phyloP scores from a whole-genome alignment of 768 basidiomycete species.

The Calocera cornea region DNA sequence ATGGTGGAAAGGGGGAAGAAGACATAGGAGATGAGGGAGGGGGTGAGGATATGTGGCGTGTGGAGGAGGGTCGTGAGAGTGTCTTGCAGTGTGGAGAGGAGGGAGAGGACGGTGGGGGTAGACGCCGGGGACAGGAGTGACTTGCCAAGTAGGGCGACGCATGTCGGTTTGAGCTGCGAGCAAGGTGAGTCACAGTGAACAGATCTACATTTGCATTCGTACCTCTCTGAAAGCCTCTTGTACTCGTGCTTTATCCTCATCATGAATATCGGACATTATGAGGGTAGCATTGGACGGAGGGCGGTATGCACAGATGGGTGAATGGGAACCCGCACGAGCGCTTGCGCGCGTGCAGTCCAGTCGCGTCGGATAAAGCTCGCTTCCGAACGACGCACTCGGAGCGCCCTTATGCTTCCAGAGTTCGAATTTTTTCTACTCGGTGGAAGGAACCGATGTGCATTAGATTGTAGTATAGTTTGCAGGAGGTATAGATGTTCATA shows the following conservation, averaged over 20 bases:
- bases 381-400: no score
- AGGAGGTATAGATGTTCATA: neutral
- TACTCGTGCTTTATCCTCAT: neutral
- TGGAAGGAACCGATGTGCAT: neutral
- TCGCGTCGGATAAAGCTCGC: no score
- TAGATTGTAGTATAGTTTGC: neutral
- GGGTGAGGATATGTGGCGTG: slow-evolving; percentile 31
- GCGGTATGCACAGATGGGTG: no score
- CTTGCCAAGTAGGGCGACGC: slow-evolving; percentile 66
- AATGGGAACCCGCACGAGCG: no score
- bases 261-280: neutral
- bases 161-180: slow-evolving; percentile 47
- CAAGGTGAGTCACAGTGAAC: neutral
- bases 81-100: slow-evolving; percentile 42
- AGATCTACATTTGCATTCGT: no score
- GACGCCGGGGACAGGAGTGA: slow-evolving; percentile 48
- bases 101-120: slow-evolving; percentile 33
- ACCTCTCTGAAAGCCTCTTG: slow-evolving; percentile 8
- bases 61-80: slow-evolving; percentile 34
- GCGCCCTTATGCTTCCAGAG: no score
- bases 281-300: neutral
- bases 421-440: no score
- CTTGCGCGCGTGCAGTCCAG: no score
- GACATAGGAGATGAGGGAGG: slow-evolving; percentile 62
- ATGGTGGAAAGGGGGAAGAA: slow-evolving; percentile 81